Evolutionary conservation across 257 asterid genomes (phyloP).

Genomic region (Ophiorrhiza pumila): DNA sequence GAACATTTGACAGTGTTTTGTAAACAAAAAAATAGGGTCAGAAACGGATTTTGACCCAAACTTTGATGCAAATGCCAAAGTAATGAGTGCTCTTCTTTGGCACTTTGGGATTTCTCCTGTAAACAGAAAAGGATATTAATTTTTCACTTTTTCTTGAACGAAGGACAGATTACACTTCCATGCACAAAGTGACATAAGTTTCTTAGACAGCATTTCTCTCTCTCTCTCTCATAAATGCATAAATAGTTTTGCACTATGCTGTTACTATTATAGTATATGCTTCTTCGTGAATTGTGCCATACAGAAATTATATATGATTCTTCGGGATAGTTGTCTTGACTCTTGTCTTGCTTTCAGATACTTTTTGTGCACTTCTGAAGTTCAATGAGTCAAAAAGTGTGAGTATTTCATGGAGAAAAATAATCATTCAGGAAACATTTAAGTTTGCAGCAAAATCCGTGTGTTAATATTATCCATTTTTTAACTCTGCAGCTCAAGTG

Average conservation of each 20-base stretch:
- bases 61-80: background rate
- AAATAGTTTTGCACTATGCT: too few relatives aligned
- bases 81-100: background rate
- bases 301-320: too few relatives aligned
- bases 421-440: background rate
- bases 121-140: background rate
- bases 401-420: background rate
- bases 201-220: too few relatives aligned
- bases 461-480: background rate
- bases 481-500: background rate
- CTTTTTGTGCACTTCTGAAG: background rate
- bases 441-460: background rate
- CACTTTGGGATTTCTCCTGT: background rate
- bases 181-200: too few relatives aligned
- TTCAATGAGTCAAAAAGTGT: background rate
- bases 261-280: too few relatives aligned
- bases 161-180: too few relatives aligned
- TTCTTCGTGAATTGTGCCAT: too few relatives aligned
- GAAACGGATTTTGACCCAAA: conserved; percentile 1
- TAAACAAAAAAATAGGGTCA: background rate
- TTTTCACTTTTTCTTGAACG: too few relatives aligned
- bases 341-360: too few relatives aligned
- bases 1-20: background rate
- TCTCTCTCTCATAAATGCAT: too few relatives aligned
- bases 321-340: too few relatives aligned